Base-by-base conservation (phyloP, 2,329 filamentous ascomycete species). In the Colletotrichum chrysophilum region DNA sequence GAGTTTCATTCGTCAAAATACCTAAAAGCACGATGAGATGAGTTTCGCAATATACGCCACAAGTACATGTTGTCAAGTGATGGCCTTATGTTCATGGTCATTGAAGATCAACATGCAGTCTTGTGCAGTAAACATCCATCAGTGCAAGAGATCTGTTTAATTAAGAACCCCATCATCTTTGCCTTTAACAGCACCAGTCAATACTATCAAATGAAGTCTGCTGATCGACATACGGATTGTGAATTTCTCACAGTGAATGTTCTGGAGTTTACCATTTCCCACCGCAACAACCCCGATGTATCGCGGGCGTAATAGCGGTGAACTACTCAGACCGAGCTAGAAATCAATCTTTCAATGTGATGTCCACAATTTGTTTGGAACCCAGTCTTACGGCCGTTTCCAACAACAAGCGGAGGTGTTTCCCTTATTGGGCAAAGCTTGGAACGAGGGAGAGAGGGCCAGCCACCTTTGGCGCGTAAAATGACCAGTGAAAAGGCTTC, bases 131-230 rank as follows among this genome's bases (percentile, higher is more conserved):
- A 1, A 38, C 7, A 38, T 38, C 14, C 0, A 38, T 1, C 34
- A 16, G 7, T 38, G 34, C 14, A 1, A 38, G 14, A 38, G 7
- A 18, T 38, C 4, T 38, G 3, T 38, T 16, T 18, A 38, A 36
- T 0, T 0, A 6, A 1, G 1, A 14, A 14, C 13, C 0, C 0
- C 34, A 36, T 36, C 5, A 16, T 36, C 13, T 7, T 36, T 38
- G 34, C 34, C 34, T 38, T 38, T 0, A 38, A 38, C 7, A 38
- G 7, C 7, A 2, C 14, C 14, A 38, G 34, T 0, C 34, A 16
- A 18, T 16, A 38, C 14, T 38, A 16, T 38, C 14, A 18, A 16
- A 9, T 18, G 16, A 38, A 38, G 14, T 38, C 14, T 18, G 36
- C 14, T 4, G 36, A 1, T 3, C 1, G 36, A 18, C 14, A 38